Evolutionary conservation across 108 stramenopile genomes (phyloP).

Genomic region (Aurantiochytrium sp.): DNA sequence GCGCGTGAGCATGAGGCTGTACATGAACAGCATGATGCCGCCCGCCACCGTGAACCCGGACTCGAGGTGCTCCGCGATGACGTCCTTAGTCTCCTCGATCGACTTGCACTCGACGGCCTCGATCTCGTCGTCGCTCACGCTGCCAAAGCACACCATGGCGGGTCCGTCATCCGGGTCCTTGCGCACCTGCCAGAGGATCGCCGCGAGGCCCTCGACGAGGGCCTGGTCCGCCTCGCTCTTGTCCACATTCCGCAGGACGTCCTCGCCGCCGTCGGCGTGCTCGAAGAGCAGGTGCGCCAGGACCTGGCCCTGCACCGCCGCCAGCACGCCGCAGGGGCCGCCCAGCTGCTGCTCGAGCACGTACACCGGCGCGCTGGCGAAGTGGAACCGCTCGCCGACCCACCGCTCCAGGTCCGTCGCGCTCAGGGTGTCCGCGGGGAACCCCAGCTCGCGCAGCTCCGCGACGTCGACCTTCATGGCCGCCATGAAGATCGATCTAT

Average conservation of each 20-base stretch:
- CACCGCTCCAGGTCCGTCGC: constrained; percentile 14
- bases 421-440: neutral
- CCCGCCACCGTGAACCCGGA: constrained; percentile 39
- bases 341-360: neutral
- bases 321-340: constrained; percentile 29
- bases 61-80: neutral
- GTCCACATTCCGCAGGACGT: neutral
- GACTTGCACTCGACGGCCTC: neutral
- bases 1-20: constrained; percentile 63
- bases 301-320: neutral
- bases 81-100: neutral
- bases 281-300: neutral
- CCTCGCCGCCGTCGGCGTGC: neutral
- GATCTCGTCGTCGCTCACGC: neutral
- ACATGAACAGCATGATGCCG: constrained; percentile 70
- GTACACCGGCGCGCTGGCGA: neutral
- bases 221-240: neutral
- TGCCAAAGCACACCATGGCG: neutral
- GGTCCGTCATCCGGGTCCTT: neutral
- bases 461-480: neutral
- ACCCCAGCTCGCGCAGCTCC: neutral
- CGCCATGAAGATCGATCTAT: neutral
- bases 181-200: neutral
- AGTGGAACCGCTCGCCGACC: neutral
- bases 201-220: neutral